Percentiles rank a stretch among this genome's conserved stretches.
phyloP scores from a whole-genome alignment of 345 rosid genomes.

The Arabidopsis suecica region DNA sequence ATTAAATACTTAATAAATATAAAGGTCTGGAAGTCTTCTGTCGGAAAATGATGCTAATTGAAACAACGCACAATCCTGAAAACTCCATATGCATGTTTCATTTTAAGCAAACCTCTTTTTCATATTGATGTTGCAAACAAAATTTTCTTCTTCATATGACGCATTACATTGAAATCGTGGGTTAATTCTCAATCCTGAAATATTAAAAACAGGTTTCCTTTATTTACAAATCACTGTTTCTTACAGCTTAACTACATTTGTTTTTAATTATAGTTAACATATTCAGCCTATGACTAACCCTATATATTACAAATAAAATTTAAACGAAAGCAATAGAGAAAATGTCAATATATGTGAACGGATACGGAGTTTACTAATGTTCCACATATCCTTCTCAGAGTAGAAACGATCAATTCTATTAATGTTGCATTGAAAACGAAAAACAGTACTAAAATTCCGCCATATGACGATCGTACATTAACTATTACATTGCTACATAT shows the following conservation, averaged over 20 bases:
- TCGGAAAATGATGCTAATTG: conserved; percentile 20
- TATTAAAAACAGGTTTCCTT: not conserved
- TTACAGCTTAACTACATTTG: not conserved
- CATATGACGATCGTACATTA: not conserved
- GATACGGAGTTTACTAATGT: not conserved
- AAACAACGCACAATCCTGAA: conserved; percentile 19
- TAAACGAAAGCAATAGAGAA: not conserved
- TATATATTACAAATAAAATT: not conserved
- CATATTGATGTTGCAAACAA: not conserved
- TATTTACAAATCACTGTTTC: not conserved
- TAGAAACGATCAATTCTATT: conserved; percentile 10
- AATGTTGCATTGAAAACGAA: not conserved
- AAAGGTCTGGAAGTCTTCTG: conserved; percentile 8
- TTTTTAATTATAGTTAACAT: no score
- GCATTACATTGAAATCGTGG: conserved; percentile 4
- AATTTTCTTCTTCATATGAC: not conserved
- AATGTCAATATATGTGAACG: not conserved
- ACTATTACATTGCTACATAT: conserved; percentile 34
- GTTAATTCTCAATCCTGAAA: not conserved
- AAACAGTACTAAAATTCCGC: not conserved
- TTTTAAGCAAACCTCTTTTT: conserved; percentile 6
- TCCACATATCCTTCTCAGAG: not conserved
- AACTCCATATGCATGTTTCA: conserved; percentile 22
- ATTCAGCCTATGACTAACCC: no score
- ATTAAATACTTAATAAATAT: conserved; percentile 36